Evolutionary conservation across 2,329 filamentous ascomycete species (phyloP).

Genomic region (Stachybotrys elegans): DNA sequence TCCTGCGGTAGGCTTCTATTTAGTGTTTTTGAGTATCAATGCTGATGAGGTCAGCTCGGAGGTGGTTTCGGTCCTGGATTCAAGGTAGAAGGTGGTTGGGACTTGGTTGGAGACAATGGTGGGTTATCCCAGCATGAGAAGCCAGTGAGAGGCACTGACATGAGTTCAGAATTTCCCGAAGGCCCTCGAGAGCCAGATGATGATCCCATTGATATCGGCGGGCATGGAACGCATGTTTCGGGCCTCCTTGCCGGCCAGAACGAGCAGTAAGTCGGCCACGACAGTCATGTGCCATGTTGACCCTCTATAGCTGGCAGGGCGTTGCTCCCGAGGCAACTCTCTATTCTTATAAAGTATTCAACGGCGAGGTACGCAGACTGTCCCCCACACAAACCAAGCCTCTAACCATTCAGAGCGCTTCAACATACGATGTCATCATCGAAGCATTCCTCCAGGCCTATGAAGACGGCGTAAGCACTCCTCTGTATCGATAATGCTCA

Average conservation of each 20-base stretch:
- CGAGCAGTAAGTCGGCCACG: slow-evolving; percentile 7
- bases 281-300: slow-evolving; percentile 11
- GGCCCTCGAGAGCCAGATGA: slow-evolving; percentile 11
- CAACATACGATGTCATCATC: slow-evolving; percentile 17
- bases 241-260: slow-evolving; percentile 22
- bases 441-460: slow-evolving; percentile 29
- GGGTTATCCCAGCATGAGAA: slow-evolving; percentile 35
- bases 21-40: too few relatives aligned
- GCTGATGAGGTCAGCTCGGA: slow-evolving; percentile 18
- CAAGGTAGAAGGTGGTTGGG: slow-evolving; percentile 19
- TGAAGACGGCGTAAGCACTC: slow-evolving; percentile 26
- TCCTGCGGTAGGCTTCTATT: slow-evolving; percentile 6
- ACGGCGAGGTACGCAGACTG: slow-evolving; percentile 1
- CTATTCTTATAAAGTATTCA: slow-evolving; percentile 22
- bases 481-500: slow-evolving; percentile 26
- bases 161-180: not conserved
- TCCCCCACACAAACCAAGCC: slow-evolving; percentile 4
- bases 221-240: slow-evolving; percentile 36
- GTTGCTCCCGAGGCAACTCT: slow-evolving; percentile 23
- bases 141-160: slow-evolving; percentile 17
- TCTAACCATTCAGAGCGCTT: slow-evolving; percentile 7
- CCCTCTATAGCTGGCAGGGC: slow-evolving; percentile 8
- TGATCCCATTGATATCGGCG: slow-evolving; percentile 19
- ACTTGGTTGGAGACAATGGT: slow-evolving; percentile 19
- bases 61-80: slow-evolving; percentile 17